Conservation (phyloP, 257 asterid species). For the Przewalskia tangutica region DNA sequence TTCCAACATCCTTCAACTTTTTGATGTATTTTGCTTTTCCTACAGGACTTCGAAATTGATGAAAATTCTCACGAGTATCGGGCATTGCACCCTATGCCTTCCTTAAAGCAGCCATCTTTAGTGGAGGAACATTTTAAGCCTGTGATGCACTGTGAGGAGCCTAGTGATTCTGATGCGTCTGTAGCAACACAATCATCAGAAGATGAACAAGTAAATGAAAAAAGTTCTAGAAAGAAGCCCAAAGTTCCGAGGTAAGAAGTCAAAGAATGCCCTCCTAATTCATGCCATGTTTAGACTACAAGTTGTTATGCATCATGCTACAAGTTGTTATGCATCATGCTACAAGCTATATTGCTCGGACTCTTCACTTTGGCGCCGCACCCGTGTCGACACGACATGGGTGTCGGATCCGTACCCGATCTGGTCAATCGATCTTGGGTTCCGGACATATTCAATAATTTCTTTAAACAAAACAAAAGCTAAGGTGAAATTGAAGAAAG, state of each 20-base stretch:
- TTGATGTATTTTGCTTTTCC: conserved; percentile 4
- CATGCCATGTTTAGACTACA: neutral
- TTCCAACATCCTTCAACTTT: neutral
- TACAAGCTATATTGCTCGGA: conserved; percentile 4
- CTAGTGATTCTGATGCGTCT: conserved; percentile 53
- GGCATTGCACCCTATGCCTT: conserved; percentile 69
- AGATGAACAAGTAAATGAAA: conserved; percentile 45
- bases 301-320: neutral
- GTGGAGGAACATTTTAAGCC: conserved; percentile 79
- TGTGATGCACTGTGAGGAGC: conserved; percentile 44
- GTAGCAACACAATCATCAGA: conserved; percentile 24
- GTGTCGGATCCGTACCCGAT: too few relatives aligned
- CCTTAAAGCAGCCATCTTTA: conserved; percentile 50
- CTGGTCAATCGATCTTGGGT: too few relatives aligned
- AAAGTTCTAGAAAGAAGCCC: conserved; percentile 27
- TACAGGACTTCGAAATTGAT: conserved; percentile 84
- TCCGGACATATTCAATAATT: too few relatives aligned
- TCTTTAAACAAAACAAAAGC: too few relatives aligned
- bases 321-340: conserved; percentile 7
- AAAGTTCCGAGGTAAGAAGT: conserved; percentile 56
- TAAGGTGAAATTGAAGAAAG: too few relatives aligned
- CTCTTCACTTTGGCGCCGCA: too few relatives aligned
- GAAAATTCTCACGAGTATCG: conserved; percentile 53
- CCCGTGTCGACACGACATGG: too few relatives aligned
- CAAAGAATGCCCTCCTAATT: neutral